Evolutionary conservation across 2,329 filamentous ascomycete genomes (phyloP).

Genomic region (Dothistroma septosporum): DNA sequence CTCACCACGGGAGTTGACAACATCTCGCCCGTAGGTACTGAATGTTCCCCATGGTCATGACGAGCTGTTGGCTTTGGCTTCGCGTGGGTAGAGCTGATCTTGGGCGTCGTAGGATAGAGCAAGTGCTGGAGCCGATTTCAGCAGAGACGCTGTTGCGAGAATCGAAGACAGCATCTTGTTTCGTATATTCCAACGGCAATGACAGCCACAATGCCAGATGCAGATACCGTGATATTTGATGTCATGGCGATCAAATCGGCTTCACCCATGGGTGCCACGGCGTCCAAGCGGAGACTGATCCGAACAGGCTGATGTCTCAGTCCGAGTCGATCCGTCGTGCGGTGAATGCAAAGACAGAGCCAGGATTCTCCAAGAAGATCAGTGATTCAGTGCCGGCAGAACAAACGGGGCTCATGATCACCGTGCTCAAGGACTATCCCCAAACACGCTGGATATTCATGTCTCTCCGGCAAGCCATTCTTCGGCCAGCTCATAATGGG

Average conservation of each 20-base stretch:
- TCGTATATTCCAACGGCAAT: not conserved
- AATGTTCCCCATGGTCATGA: slow-evolving; percentile 34
- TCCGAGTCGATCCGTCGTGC: not conserved
- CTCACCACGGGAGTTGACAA: slow-evolving; percentile 21
- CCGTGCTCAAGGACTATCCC: too few relatives aligned
- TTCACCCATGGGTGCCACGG: not conserved
- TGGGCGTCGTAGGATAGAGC: not conserved
- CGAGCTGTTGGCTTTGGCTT: not conserved
- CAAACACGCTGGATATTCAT: too few relatives aligned
- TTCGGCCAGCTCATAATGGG: too few relatives aligned
- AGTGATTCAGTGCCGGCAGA: too few relatives aligned
- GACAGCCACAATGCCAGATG: not conserved
- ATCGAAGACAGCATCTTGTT: not conserved
- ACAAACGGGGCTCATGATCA: too few relatives aligned
- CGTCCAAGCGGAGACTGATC: not conserved
- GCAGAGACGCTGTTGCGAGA: not conserved
- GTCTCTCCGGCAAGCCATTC: too few relatives aligned
- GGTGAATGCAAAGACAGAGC: too few relatives aligned
- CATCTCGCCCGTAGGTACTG: slow-evolving; percentile 30
- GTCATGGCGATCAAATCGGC: not conserved
- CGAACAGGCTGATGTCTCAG: not conserved
- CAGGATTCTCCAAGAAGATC: too few relatives aligned
- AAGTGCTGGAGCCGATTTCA: not conserved
- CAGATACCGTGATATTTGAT: not conserved
- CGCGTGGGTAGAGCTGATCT: not conserved